Conservation (phyloP, 352 stramenopile species). For the Phytophthora pistaciae region DNA sequence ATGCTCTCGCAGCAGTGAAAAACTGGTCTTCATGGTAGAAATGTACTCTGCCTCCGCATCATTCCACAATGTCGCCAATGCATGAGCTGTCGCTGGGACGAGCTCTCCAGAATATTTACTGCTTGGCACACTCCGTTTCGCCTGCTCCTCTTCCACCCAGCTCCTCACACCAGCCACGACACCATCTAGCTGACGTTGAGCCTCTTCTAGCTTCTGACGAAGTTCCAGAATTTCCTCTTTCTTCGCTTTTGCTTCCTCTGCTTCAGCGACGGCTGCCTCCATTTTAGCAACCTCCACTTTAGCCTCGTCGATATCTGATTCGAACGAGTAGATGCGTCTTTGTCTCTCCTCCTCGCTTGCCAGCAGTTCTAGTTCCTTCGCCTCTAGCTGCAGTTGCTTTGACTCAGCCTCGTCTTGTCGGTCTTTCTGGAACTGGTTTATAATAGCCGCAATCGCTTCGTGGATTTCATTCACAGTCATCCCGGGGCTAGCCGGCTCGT, state of each 20-base stretch:
- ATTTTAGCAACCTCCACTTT: slow-evolving; percentile 46
- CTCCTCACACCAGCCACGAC: slow-evolving; percentile 23
- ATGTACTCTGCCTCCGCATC: slow-evolving; percentile 68
- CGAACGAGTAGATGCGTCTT: slow-evolving; percentile 37
- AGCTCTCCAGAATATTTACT: slow-evolving; percentile 46
- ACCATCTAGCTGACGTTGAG: slow-evolving; percentile 44
- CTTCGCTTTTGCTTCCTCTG: slow-evolving; percentile 79
- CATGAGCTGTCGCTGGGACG: slow-evolving; percentile 34
- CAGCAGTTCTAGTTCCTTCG: slow-evolving; percentile 35
- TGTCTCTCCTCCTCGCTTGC: slow-evolving; percentile 52
- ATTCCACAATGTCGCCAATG: slow-evolving; percentile 61
- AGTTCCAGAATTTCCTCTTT: slow-evolving; percentile 77
- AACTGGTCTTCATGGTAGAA: slow-evolving; percentile 52
- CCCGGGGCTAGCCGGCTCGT: slow-evolving; percentile 22
- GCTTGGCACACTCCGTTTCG: neutral
- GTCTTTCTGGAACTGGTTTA: slow-evolving; percentile 41
- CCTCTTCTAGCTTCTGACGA: slow-evolving; percentile 45
- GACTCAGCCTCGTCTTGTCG: slow-evolving; percentile 16
- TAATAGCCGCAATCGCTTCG: slow-evolving; percentile 36
- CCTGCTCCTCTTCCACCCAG: slow-evolving; percentile 37
- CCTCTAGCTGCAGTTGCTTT: slow-evolving; percentile 42
- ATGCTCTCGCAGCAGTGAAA: slow-evolving; percentile 47
- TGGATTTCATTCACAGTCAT: slow-evolving; percentile 45
- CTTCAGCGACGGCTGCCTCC: slow-evolving; percentile 55
- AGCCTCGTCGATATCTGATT: slow-evolving; percentile 45